Conservation (phyloP, 1,284 basidiomycete genomes). For the Lignosus rhinocerotis region DNA sequence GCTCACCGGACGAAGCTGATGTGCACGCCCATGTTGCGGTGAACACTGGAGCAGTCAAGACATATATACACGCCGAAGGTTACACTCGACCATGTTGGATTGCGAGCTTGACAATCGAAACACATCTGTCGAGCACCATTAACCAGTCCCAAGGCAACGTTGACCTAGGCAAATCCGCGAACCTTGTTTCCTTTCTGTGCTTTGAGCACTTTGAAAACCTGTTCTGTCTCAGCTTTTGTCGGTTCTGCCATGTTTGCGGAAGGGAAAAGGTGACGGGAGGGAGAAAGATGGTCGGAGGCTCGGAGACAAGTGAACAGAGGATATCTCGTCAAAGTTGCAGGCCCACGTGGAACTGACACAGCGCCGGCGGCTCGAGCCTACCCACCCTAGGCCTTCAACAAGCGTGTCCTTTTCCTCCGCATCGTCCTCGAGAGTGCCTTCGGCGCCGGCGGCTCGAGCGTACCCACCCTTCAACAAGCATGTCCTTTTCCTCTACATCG, state of each 20-base stretch:
- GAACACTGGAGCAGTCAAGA: conserved; percentile 93
- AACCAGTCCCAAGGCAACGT: background rate
- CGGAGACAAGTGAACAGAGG: background rate
- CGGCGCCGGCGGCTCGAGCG: too few relatives aligned
- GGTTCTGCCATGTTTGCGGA: conserved; percentile 58
- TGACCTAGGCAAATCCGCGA: conserved; percentile 19
- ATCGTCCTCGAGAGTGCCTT: too few relatives aligned
- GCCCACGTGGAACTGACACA: background rate
- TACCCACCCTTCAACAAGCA: too few relatives aligned
- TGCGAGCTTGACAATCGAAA: conserved; percentile 96
- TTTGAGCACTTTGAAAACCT: conserved; percentile 75
- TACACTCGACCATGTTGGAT: conserved; percentile 97
- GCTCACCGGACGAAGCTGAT: conserved; percentile 94
- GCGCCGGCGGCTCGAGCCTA: too few relatives aligned
- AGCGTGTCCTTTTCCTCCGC: too few relatives aligned
- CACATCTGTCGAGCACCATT: conserved; percentile 63
- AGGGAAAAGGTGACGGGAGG: background rate
- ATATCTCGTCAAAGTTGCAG: background rate
- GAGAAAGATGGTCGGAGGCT: background rate
- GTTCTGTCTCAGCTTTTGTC: conserved; percentile 77
- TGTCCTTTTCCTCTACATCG: too few relatives aligned
- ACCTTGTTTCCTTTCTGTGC: conserved; percentile 91
- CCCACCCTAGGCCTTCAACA: too few relatives aligned
- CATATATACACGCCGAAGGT: conserved; percentile 98
- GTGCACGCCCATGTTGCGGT: conserved; percentile 98